Evolutionary conservation across 257 asterid species (phyloP).

Genomic region (Solanum sejunctum): DNA sequence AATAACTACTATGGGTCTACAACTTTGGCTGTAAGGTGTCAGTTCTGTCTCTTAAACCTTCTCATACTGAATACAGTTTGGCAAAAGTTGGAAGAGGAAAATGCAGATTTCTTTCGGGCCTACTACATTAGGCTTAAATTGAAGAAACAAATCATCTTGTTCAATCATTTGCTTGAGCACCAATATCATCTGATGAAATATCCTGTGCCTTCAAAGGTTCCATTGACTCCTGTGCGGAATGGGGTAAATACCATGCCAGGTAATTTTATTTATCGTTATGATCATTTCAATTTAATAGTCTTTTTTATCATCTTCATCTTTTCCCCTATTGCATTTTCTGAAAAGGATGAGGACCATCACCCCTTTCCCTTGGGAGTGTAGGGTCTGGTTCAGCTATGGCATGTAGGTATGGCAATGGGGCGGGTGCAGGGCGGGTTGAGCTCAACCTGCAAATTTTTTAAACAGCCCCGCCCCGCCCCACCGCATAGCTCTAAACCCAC

Average conservation of each 20-base stretch:
- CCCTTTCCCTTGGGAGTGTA: background rate
- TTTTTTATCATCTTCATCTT: background rate
- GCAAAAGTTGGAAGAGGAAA: slow-evolving; percentile 98
- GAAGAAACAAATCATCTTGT: slow-evolving; percentile 86
- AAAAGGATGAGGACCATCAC: background rate
- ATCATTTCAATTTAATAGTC: background rate
- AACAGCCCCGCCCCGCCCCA: no score
- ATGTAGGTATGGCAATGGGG: background rate
- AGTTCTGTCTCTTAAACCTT: background rate
- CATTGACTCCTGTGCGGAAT: slow-evolving; percentile 73
- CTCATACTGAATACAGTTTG: slow-evolving; percentile 40
- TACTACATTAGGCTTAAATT: slow-evolving; percentile 88
- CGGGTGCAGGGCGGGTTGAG: no score
- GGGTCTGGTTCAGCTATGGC: background rate
- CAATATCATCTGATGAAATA: slow-evolving; percentile 74
- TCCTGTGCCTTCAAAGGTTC: slow-evolving; percentile 69
- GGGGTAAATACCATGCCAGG: slow-evolving; percentile 86
- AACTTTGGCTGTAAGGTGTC: background rate
- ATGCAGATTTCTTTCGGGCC: slow-evolving; percentile 81
- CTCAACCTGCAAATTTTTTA: no score
- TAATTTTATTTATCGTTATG: slow-evolving; percentile 13
- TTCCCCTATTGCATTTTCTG: background rate
- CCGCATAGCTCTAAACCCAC: no score
- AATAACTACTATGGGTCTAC: background rate
- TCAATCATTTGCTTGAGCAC: slow-evolving; percentile 86